Evolutionary conservation across 768 basidiomycete genomes (phyloP).

Genomic region (Austroboletus eburneus): DNA sequence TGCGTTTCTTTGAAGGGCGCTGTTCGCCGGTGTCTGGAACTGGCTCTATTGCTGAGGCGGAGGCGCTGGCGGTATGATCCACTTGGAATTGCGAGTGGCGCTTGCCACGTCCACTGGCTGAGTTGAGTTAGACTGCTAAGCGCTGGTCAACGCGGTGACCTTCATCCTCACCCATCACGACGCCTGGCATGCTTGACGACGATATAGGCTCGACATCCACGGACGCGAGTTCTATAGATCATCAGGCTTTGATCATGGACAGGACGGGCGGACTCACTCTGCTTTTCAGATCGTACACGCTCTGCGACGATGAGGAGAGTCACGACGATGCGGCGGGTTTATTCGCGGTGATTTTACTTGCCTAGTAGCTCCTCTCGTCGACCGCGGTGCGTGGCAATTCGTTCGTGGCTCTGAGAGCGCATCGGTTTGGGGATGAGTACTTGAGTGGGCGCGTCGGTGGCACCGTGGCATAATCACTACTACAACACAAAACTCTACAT

Average conservation of each 20-base stretch:
- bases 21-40: constrained; percentile 1
- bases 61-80: background rate
- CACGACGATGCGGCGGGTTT: background rate
- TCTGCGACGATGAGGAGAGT: constrained; percentile 10
- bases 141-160: background rate
- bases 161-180: constrained; percentile 12
- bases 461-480: no score
- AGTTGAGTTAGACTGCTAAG: constrained; percentile 1
- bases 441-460: constrained; percentile 7
- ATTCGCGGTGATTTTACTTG: background rate
- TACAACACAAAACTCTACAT: no score
- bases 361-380: constrained; percentile 13
- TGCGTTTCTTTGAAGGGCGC: constrained; percentile 19
- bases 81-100: constrained; percentile 6
- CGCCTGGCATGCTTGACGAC: constrained; percentile 1
- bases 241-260: constrained; percentile 1
- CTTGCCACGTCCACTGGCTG: constrained; percentile 18
- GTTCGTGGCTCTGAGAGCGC: no score
- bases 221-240: constrained; percentile 4
- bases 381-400: constrained; percentile 13
- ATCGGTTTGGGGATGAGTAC: no score
- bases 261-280: constrained; percentile 10
- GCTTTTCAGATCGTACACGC: constrained; percentile 10
- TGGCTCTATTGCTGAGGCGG: background rate
- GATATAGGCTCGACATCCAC: constrained; percentile 5